Evolutionary conservation across 192 early-diverging fungal species (phyloP), one percentile per base, ranked within the genome.

Genomic region (Gigaspora rosea): DNA sequence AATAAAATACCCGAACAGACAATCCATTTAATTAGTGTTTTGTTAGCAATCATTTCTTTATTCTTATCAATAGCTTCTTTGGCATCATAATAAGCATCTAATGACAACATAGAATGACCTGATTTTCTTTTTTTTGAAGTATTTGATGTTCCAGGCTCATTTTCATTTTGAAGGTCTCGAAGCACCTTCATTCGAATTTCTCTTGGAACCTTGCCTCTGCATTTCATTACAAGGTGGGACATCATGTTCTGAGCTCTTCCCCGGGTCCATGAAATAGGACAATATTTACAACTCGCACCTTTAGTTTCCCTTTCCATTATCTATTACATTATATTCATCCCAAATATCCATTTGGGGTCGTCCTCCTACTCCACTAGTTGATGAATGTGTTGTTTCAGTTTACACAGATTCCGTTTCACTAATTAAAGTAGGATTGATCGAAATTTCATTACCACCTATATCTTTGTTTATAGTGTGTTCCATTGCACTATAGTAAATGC

Each of bases 41-140:
- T 41, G 20, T 68, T 47, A 10, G 46, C 18, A 7, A 12, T 5
- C n/a, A 10, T 49, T n/a, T 18, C 47, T 27, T 68, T 68, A 18
- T 11, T 7, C 20, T 68, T 8, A 48, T 68, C n/a, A 68, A 68
- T 49, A 0, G 41, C 41, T 10, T 32, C 22, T 10, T 49, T 18
- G 7, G 8, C 8, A n/a, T 49, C 48, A 68, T 48, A 68, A 48
- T 8, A 68, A 0, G 20, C 47, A 18, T 68, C 2, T 18, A 68
- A 10, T 18, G 16, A 18, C 22, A 0, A 18, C 5, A 47, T 18
- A 20, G 41, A 10, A 68, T 68, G n/a, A 18, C 5, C 1, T 32
- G 18, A 47, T 68, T 68, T 68, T 41, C 8, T 3, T 68, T 68
- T 68, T 68, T 68, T 68, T 68, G 46, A 48, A 49, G 7, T 48